Evolutionary conservation across 495 filamentous ascomycete genomes (phyloP).

Genomic region (Delitschia confertaspora): DNA sequence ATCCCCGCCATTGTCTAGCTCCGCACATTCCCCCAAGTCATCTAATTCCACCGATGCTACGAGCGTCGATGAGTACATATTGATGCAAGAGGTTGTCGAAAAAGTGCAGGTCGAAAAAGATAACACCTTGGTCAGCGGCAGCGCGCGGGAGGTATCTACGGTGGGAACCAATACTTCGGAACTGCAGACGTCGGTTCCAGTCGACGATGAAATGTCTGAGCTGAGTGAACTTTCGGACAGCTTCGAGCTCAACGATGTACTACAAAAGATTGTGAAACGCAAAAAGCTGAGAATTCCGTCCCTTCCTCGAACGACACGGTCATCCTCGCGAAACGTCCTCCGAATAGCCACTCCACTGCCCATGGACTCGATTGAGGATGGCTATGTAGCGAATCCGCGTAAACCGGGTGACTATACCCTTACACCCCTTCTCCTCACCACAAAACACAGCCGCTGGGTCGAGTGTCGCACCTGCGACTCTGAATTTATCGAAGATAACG

Average conservation of each 20-base stretch:
- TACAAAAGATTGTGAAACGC: slow-evolving; percentile 11
- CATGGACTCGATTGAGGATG: slow-evolving; percentile 36
- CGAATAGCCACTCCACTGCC: slow-evolving; percentile 33
- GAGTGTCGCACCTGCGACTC: slow-evolving; percentile 71
- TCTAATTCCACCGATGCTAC: slow-evolving; percentile 22
- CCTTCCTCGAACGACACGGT: slow-evolving; percentile 18
- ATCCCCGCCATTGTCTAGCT: slow-evolving; percentile 11
- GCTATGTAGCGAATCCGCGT: slow-evolving; percentile 23
- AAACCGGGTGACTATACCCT: slow-evolving; percentile 43
- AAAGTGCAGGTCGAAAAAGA: slow-evolving; percentile 7
- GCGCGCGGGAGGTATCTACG: no score
- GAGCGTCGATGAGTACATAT: slow-evolving; percentile 15
- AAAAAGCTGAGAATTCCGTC: slow-evolving; percentile 14
- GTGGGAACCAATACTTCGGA: no score
- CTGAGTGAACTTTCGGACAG: slow-evolving; percentile 18
- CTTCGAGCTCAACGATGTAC: slow-evolving; percentile 18
- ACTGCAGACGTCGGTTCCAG: no score
- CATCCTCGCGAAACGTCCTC: slow-evolving; percentile 6
- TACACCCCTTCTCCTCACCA: slow-evolving; percentile 59
- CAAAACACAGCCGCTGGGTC: slow-evolving; percentile 72
- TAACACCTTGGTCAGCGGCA: slow-evolving; percentile 1
- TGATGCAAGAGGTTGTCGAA: slow-evolving; percentile 3
- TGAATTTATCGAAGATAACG: slow-evolving; percentile 78
- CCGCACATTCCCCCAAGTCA: slow-evolving; percentile 15
- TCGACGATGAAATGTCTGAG: no score